Evolutionary conservation across 2,329 filamentous ascomycete genomes (phyloP).

Genomic region (Cytospora leucostoma): DNA sequence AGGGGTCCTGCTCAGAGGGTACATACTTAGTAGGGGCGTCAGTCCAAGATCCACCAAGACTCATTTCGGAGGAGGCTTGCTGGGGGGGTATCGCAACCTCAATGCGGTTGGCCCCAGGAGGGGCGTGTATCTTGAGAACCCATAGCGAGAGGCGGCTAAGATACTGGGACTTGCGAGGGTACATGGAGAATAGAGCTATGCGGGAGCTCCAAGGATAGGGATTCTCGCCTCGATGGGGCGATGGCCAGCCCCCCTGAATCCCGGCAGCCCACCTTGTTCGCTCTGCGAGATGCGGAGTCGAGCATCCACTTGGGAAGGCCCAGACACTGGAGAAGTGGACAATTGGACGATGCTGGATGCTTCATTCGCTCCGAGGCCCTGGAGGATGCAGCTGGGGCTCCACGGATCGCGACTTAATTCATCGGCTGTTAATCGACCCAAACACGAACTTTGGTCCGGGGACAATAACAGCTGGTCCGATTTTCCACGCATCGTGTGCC

Average conservation of each 20-base stretch:
- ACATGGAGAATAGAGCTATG: conserved; percentile 20
- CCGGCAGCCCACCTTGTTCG: conserved; percentile 24
- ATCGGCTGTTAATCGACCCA: conserved; percentile 16
- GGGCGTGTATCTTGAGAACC: conserved; percentile 18
- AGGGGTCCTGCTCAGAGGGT: conserved; percentile 20
- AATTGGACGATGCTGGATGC: conserved; percentile 21
- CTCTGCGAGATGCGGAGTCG: conserved; percentile 29
- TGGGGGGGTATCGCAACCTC: conserved; percentile 20
- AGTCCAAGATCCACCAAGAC: conserved; percentile 23
- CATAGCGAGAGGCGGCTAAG: conserved; percentile 16
- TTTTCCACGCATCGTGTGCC: conserved; percentile 1
- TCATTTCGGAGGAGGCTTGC: conserved; percentile 17
- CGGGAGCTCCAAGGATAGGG: conserved; percentile 25
- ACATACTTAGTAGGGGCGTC: conserved; percentile 8
- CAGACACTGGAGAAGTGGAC: conserved; percentile 26
- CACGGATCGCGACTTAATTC: conserved; percentile 17
- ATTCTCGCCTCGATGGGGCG: conserved; percentile 26
- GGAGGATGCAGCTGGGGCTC: conserved; percentile 16
- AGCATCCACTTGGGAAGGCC: conserved; percentile 28
- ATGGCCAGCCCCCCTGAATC: conserved; percentile 26
- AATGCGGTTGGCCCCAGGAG: conserved; percentile 20
- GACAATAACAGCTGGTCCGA: conserved; percentile 9
- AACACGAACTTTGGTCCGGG: conserved; percentile 12
- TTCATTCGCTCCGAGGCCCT: conserved; percentile 19
- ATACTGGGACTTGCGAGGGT: conserved; percentile 20